phyloP scores from a whole-genome alignment of 768 basidiomycete species.

The Kwoniella heveanensis region DNA sequence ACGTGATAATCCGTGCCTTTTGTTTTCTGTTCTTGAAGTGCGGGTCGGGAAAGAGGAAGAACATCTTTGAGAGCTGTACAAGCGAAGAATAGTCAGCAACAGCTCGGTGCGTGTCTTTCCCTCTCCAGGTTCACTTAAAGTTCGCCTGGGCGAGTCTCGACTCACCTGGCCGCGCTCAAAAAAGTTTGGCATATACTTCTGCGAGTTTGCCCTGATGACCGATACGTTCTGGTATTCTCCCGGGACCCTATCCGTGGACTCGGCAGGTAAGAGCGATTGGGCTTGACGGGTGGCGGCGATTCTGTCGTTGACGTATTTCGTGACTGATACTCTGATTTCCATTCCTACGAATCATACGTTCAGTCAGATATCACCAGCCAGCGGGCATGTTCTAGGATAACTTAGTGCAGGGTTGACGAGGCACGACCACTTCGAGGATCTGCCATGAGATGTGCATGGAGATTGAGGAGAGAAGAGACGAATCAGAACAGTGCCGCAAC shows the following conservation, averaged over 20 bases:
- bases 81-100: too few species aligned
- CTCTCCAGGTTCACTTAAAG: too few species aligned
- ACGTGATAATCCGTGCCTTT: slow-evolving; percentile 96
- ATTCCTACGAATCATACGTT: slow-evolving; percentile 64
- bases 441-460: too few species aligned
- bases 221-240: slow-evolving; percentile 72
- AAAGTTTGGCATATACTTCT: slow-evolving; percentile 98
- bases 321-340: slow-evolving; percentile 96
- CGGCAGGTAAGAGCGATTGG: slow-evolving; percentile 39
- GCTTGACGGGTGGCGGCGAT: slow-evolving; percentile 79
- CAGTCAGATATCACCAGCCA: too few species aligned
- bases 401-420: too few species aligned
- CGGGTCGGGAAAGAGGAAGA: slow-evolving; percentile 98
- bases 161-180: slow-evolving; percentile 77
- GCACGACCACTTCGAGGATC: too few species aligned
- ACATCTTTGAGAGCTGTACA: slow-evolving; percentile 79
- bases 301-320: slow-evolving; percentile 91
- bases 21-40: slow-evolving; percentile 98
- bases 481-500: slow-evolving; percentile 34
- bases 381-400: too few species aligned
- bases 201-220: slow-evolving; percentile 91
- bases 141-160: background rate
- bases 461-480: too few species aligned
- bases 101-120: too few species aligned
- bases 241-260: slow-evolving; percentile 32